Conservation (phyloP, 2,329 filamentous ascomycete genomes). For the Microdochium trichocladiopsis region DNA sequence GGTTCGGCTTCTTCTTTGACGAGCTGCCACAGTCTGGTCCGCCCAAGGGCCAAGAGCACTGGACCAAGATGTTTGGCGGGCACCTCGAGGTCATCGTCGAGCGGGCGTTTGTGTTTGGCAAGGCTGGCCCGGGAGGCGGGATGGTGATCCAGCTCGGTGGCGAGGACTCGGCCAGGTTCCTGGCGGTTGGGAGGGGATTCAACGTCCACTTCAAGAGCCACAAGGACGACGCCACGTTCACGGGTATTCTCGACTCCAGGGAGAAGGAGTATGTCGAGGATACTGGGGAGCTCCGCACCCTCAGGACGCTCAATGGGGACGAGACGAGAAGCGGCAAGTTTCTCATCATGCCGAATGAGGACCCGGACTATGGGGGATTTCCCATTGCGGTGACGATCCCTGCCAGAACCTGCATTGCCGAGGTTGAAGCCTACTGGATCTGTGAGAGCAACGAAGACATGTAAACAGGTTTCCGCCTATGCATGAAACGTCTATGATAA, state of each 20-base stretch:
- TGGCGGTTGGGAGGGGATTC: constrained; percentile 29
- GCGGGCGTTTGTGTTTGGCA: constrained; percentile 31
- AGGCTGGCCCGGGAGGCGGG: constrained; percentile 25
- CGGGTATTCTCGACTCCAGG: constrained; percentile 24
- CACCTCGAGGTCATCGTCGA: constrained; percentile 19
- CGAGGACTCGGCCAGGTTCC: constrained; percentile 18
- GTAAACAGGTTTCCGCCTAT: too few relatives aligned
- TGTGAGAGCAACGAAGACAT: constrained; percentile 1
- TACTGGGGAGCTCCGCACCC: constrained; percentile 7
- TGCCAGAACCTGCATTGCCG: constrained; percentile 38
- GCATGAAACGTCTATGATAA: too few relatives aligned
- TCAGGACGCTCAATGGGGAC: constrained; percentile 13
- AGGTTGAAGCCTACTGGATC: constrained; percentile 27
- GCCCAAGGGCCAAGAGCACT: constrained; percentile 13
- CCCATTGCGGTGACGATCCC: constrained; percentile 48
- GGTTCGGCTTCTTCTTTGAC: constrained; percentile 31
- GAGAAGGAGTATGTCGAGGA: constrained; percentile 16
- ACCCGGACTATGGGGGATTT: constrained; percentile 49
- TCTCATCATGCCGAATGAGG: constrained; percentile 47
- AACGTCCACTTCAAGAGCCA: constrained; percentile 24
- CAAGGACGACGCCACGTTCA: constrained; percentile 23
- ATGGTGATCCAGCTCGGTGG: constrained; percentile 29
- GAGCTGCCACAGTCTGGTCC: constrained; percentile 11
- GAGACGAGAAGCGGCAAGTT: constrained; percentile 35
- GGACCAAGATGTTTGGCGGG: constrained; percentile 11